A percentile compares a stretch with the other conserved stretches of the same genome.
These are phyloP conservation scores for Ophiostoma ips DNA, from an alignment of 2,329 filamentous ascomycete genomes.

Conservation along the genomic window DNA sequence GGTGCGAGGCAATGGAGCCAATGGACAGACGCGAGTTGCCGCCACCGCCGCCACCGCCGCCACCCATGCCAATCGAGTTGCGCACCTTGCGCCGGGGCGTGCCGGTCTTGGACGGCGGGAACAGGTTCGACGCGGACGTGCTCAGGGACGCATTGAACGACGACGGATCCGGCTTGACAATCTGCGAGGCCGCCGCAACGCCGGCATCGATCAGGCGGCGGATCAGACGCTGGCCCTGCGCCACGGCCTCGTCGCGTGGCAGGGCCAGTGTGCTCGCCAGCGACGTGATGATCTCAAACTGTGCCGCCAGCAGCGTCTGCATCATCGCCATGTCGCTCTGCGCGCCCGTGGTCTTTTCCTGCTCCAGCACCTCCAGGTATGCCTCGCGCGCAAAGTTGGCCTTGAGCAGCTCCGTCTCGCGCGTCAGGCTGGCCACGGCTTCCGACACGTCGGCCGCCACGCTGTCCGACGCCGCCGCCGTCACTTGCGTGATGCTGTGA, in stretches of 20 bases:
- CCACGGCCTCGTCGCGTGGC: constrained; percentile 69
- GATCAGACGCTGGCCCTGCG: constrained; percentile 64
- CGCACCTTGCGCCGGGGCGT: constrained; percentile 58
- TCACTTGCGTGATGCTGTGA: constrained; percentile 68
- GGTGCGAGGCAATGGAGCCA: neutral
- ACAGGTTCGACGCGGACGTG: constrained; percentile 32
- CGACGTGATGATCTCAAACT: constrained; percentile 81
- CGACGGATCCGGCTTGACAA: constrained; percentile 75
- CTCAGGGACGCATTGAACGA: neutral
- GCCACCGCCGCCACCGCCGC: constrained; percentile 9
- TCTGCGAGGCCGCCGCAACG: constrained; percentile 58
- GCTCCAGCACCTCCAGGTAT: constrained; percentile 62
- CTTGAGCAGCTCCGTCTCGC: constrained; percentile 79
- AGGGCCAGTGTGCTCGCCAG: constrained; percentile 70
- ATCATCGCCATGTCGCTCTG: constrained; percentile 59
- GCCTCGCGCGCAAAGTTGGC: constrained; percentile 69
- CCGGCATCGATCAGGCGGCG: constrained; percentile 65
- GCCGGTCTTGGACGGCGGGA: constrained; percentile 56
- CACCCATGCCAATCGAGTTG: constrained; percentile 26
- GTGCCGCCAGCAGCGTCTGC: constrained; percentile 73
- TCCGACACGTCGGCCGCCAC: constrained; percentile 48
- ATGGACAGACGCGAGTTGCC: neutral
- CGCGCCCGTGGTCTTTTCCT: constrained; percentile 49
- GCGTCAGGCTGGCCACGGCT: constrained; percentile 48
- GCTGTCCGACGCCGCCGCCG: constrained; percentile 53